Evolutionary conservation across 1,139 yeast genomes (phyloP), one percentile per base, ranked within the genome.

Genomic region (Hemisphaericaspora xylanilytica): DNA sequence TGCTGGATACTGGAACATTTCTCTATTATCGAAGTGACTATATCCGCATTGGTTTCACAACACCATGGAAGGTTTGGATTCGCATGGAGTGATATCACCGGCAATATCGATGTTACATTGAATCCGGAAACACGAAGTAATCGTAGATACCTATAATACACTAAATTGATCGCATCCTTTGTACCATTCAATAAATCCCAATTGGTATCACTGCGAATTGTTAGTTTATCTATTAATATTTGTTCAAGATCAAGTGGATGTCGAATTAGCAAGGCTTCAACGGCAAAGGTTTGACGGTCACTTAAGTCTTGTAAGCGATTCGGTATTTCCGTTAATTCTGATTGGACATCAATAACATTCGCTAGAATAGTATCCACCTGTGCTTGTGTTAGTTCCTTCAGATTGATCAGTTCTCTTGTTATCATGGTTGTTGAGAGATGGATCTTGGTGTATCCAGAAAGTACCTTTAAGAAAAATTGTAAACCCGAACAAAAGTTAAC

Each of bases 21-120:
- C 5, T 28, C 17, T 5, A 53, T 34, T 12, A 45, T 39, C 4
- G 40, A 37, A 10, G 22, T n/a, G 4, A 49, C 50, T 3, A 60
- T 34, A 3, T 41, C 21, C n/a, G 58, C 36, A 35, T 52, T 55
- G 21, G 36, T 36, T 2, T 13, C 9, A 2, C 47, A 41, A 7
- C 59, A 48, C 71, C 71, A 65, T 0, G 70, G 65, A 4, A 58
- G 54, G 33, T 56, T 31, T 1, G 68, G 67, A 37, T 63, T 59
- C 17, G 51, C 37, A 42, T 62, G 65, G 17, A 37, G 44, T 1
- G 68, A 53, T 8, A 44, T 17, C 9, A 20, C 27, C 5, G 15
- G 18, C 8, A 44, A 17, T 15, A 44, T 17, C 13, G 38, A 15
- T 26, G 29, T 24, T 13, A 16, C 22, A 18, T 35, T 29, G 13